A percentile compares a stretch with the other conserved stretches of the same genome.
phyloP scores from a whole-genome alignment of 495 filamentous ascomycete genomes.

The Lasiosphaeria hispida region DNA sequence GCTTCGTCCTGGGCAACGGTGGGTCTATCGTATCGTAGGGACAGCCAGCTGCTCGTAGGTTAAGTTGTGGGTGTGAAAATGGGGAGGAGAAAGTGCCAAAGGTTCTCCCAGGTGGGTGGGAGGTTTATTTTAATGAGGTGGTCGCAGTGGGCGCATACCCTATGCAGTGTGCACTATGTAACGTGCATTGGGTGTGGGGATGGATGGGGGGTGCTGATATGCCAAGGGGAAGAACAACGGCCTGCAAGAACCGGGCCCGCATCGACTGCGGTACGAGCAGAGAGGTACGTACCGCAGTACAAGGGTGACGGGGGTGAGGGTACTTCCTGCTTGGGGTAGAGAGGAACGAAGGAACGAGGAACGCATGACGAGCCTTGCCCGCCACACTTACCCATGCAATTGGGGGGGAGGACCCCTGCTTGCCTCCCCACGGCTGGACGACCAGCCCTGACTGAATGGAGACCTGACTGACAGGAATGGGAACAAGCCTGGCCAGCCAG shows the following conservation, averaged over 20 bases:
- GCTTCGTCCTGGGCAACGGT: not conserved
- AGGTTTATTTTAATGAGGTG: constrained; percentile 26
- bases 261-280: not conserved
- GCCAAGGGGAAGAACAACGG: constrained; percentile 22
- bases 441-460: too few relatives aligned
- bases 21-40: not conserved
- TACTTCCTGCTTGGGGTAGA: not conserved
- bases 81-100: constrained; percentile 5
- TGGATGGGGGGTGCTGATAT: constrained; percentile 1
- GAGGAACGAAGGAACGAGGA: not conserved
- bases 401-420: not conserved
- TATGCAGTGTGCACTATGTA: not conserved
- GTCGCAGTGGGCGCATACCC: constrained; percentile 16
- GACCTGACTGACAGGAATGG: not conserved
- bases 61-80: constrained; percentile 2
- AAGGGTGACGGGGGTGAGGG: not conserved
- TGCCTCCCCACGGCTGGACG: not conserved
- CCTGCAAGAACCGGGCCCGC: constrained; percentile 20
- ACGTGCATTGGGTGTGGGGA: not conserved
- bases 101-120: constrained; percentile 17
- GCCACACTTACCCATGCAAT: constrained; percentile 2
- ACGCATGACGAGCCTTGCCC: constrained; percentile 13
- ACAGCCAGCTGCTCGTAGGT: not conserved
- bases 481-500: not conserved
- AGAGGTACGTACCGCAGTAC: constrained; percentile 5